Evolutionary conservation across 108 stramenopile genomes (phyloP), one percentile per base, ranked within the genome.

Genomic region (Nitzschia putrida): DNA sequence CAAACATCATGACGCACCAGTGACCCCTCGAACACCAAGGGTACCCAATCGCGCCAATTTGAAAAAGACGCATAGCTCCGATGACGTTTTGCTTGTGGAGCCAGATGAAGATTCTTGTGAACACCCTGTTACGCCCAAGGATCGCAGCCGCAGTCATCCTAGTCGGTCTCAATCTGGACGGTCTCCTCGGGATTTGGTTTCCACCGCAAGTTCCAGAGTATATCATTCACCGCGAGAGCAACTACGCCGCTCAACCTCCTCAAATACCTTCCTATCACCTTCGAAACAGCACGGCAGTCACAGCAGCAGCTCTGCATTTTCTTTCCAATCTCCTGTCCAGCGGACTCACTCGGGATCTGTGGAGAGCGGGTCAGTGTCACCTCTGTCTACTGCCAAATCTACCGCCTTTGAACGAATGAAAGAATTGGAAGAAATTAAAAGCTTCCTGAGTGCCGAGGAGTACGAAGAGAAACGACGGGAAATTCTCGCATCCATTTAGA

Each of bases 401-500:
- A 63, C 61, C 4, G 43, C 61, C 9, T 63, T 63, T 63, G 69
- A 60, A 60, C 57, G 58, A 43, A 24, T 71, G 21, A 45, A 45
- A 21, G 69, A 71, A 51, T 23, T 71, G 45, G 69, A 71, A 51
- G 47, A 40, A 14, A 51, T 60, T 24, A 59, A 61, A 20, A 18
- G 7, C 44, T 60, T 71, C 47, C 20, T 71, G 3, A 71, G 25
- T 2, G 34, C 45, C 7, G 69, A 59, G 20, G 69, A 71, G 50
- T 71, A 71, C 47, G 47, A 71, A 14, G 21, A 38, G 29, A 71
- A 71, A 49, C 38, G 43, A 24, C 40, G 40, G 26, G 69, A 57
- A 40, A 71, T 71, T 39, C 37, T 71, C 4, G 69, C 69, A 24
- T 71, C 58, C 29, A 59, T 71, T 9, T 71, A 61, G 59, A n/a